These are phyloP conservation scores for Biscutella laevigata DNA, from an alignment of 441 rosid genomes.

Conservation along the genomic window DNA sequence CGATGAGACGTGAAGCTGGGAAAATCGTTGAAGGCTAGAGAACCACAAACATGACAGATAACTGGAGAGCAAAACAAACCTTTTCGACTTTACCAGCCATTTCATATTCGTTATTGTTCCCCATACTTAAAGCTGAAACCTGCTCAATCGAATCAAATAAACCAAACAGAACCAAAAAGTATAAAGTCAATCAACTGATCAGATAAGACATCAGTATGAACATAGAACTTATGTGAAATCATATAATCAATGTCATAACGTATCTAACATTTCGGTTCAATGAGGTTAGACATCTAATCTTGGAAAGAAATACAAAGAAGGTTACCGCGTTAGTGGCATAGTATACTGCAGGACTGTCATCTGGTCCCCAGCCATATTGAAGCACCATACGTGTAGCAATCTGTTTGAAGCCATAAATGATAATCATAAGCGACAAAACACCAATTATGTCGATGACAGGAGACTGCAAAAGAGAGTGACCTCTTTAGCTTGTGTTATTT, in stretches of 20 bases:
- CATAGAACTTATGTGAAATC: constrained; percentile 4
- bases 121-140: constrained; percentile 84
- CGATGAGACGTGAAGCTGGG: neutral
- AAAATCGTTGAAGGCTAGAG: neutral
- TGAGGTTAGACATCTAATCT: neutral
- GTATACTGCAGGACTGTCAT: constrained; percentile 87
- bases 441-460: neutral
- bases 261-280: constrained; percentile 7
- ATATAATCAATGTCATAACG: neutral
- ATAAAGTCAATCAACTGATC: neutral
- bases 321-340: constrained; percentile 69
- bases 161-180: neutral
- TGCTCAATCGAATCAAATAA: constrained; percentile 22
- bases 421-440: constrained; percentile 3
- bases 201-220: constrained; percentile 5
- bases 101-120: constrained; percentile 72
- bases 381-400: constrained; percentile 94
- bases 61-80: constrained; percentile 32
- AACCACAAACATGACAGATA: neutral
- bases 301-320: constrained; percentile 11
- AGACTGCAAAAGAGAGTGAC: constrained; percentile 28
- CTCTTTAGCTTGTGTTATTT: constrained; percentile 84
- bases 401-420: constrained; percentile 36
- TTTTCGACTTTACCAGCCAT: constrained; percentile 87
- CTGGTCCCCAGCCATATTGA: constrained; percentile 98